These are phyloP conservation scores for Rhodotorula sp. DNA, from an alignment of 1,284 basidiomycete species.

Conservation along the genomic window DNA sequence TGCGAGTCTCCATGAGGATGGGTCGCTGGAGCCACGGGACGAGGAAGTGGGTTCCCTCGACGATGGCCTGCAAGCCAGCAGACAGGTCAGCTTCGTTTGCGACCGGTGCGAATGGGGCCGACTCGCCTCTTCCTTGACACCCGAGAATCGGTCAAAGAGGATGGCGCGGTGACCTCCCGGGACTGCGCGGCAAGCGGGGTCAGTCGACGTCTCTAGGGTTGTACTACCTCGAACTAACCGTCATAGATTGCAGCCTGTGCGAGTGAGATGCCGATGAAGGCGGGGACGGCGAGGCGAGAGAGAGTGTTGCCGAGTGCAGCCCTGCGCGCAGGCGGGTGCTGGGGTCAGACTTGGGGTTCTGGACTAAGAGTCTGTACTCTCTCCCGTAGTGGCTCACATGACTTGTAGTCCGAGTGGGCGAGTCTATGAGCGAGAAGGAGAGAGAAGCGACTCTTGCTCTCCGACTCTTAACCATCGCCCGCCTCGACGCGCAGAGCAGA, in stretches of 20 bases:
- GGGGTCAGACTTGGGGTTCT: not conserved
- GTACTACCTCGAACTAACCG: conserved; percentile 53
- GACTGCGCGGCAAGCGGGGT: conserved; percentile 10
- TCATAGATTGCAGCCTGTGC: conserved; percentile 83
- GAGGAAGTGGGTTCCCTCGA: conserved; percentile 96
- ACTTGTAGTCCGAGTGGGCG: no score
- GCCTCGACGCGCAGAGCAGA: not conserved
- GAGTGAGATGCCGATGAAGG: conserved; percentile 64
- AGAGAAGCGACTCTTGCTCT: no score
- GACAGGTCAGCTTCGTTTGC: fast-evolving
- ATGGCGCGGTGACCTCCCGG: conserved; percentile 64
- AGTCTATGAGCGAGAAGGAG: no score
- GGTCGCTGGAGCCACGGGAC: conserved; percentile 86
- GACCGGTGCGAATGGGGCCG: no score
- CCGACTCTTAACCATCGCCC: not conserved
- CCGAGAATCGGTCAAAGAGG: conserved; percentile 96
- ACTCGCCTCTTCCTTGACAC: conserved; percentile 68
- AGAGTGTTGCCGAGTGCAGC: conserved; percentile 33
- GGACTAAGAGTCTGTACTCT: not conserved
- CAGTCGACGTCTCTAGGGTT: not conserved
- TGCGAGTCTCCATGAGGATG: conserved; percentile 95
- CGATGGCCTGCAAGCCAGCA: conserved; percentile 57
- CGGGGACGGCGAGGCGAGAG: conserved; percentile 57
- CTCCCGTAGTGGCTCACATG: not conserved
- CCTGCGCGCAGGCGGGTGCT: not conserved